Evolutionary conservation across 805 yeast genomes (phyloP).

Genomic region (Ogataea pilisensis): DNA sequence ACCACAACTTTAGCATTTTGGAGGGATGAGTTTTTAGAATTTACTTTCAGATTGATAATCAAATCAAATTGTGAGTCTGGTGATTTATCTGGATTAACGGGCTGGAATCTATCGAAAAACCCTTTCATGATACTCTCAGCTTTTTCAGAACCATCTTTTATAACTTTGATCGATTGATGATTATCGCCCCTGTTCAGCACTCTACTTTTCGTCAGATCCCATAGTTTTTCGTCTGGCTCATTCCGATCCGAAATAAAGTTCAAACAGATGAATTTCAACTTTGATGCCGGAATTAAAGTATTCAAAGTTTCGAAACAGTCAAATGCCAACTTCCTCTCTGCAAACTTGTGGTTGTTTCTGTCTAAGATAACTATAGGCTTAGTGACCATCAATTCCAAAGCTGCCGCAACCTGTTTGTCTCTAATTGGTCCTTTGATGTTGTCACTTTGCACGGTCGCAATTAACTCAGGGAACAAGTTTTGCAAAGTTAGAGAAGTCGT

Average conservation of each 20-base stretch:
- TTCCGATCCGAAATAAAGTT: constrained; percentile 48
- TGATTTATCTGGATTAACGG: constrained; percentile 36
- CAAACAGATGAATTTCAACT: constrained; percentile 59
- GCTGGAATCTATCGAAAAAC: constrained; percentile 67
- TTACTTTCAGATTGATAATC: constrained; percentile 53
- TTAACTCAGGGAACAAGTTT: constrained; percentile 46
- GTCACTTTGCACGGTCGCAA: constrained; percentile 84
- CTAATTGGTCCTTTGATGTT: constrained; percentile 50
- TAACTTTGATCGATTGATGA: constrained; percentile 74
- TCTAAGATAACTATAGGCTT: constrained; percentile 64
- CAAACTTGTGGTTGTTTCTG: constrained; percentile 70
- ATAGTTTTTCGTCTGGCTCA: constrained; percentile 30
- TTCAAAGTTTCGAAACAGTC: constrained; percentile 43
- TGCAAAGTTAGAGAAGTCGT: constrained; percentile 64
- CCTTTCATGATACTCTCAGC: constrained; percentile 67
- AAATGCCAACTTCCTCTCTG: constrained; percentile 68
- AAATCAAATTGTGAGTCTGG: constrained; percentile 72
- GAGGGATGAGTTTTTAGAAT: constrained; percentile 40
- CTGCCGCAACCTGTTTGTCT: constrained; percentile 43
- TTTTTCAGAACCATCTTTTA: constrained; percentile 40
- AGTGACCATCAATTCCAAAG: constrained; percentile 39
- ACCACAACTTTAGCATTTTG: constrained; percentile 46
- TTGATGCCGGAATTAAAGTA: constrained; percentile 40
- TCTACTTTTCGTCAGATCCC: constrained; percentile 53
- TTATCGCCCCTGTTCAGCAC: constrained; percentile 74